Percentiles rank a stretch among this genome's conserved stretches.
Evolutionary conservation across 2,329 filamentous ascomycete species (phyloP).

Genomic region (Phialocephala sp.): DNA sequence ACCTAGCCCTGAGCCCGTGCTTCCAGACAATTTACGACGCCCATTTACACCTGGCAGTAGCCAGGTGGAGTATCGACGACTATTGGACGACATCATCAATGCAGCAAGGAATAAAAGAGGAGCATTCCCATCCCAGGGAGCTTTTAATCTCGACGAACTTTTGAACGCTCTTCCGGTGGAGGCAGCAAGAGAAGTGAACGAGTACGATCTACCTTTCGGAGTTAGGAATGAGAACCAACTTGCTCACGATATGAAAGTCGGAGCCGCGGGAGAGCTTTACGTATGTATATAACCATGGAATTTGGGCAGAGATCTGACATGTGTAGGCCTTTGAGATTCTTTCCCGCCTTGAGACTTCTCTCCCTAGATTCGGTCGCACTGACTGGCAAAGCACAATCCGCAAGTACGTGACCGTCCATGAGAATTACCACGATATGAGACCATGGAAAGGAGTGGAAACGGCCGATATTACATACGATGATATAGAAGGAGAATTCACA

Average conservation of each 20-base stretch:
- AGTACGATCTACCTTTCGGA: constrained; percentile 23
- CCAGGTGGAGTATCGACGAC: neutral
- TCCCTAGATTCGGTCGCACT: constrained; percentile 45
- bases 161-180: constrained; percentile 22
- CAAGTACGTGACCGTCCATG: constrained; percentile 46
- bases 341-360: constrained; percentile 7
- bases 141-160: constrained; percentile 3
- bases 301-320: constrained; percentile 13
- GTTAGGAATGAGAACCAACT: constrained; percentile 26
- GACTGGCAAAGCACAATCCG: constrained; percentile 59
- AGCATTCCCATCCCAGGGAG: neutral
- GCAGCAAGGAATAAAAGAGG: constrained; percentile 5
- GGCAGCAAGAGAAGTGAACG: constrained; percentile 1
- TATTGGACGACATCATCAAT: neutral
- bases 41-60: neutral
- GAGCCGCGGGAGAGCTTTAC: constrained; percentile 33
- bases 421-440: constrained; percentile 48
- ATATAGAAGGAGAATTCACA: constrained; percentile 46
- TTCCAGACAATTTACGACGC: neutral
- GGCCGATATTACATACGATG: constrained; percentile 54
- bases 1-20: neutral
- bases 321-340: constrained; percentile 50
- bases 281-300: constrained; percentile 28
- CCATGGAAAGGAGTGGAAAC: constrained; percentile 52
- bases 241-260: constrained; percentile 29